Evolutionary conservation across 805 yeast species (phyloP).

Genomic region (Nakazawaea holstii): DNA sequence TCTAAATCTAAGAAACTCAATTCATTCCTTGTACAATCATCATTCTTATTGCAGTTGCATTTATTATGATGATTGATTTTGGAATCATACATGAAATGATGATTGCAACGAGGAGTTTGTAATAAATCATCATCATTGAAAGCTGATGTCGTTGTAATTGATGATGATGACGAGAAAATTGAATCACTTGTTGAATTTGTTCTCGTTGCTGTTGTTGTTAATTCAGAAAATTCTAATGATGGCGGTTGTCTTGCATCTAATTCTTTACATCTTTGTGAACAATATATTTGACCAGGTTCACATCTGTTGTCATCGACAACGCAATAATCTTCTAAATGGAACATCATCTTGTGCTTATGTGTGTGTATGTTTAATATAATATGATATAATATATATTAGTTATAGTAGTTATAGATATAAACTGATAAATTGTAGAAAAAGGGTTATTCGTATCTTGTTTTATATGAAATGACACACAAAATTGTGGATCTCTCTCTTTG

Average conservation of each 20-base stretch:
- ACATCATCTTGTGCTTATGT: constrained; percentile 5
- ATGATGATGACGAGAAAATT: constrained; percentile 1
- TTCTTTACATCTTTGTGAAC: constrained; percentile 13
- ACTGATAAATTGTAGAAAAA: not conserved
- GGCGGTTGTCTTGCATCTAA: not conserved
- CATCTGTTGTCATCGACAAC: constrained; percentile 15
- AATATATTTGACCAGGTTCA: constrained; percentile 11
- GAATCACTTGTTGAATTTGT: not conserved
- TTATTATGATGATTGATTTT: not conserved
- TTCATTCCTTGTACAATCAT: not conserved
- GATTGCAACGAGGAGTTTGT: not conserved
- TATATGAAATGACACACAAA: no score
- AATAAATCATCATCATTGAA: not conserved
- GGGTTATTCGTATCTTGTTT: no score
- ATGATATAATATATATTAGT: not conserved
- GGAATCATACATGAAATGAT: constrained; percentile 5
- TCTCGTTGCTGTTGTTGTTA: not conserved
- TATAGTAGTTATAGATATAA: not conserved
- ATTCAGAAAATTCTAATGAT: not conserved
- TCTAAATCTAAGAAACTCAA: no score
- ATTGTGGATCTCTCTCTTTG: no score
- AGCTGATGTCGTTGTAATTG: not conserved
- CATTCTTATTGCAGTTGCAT: not conserved
- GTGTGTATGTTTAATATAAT: not conserved
- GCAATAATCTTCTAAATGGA: constrained; percentile 13